Conservation (phyloP, 169 alveolate genomes). For the Plasmodium malariae region DNA sequence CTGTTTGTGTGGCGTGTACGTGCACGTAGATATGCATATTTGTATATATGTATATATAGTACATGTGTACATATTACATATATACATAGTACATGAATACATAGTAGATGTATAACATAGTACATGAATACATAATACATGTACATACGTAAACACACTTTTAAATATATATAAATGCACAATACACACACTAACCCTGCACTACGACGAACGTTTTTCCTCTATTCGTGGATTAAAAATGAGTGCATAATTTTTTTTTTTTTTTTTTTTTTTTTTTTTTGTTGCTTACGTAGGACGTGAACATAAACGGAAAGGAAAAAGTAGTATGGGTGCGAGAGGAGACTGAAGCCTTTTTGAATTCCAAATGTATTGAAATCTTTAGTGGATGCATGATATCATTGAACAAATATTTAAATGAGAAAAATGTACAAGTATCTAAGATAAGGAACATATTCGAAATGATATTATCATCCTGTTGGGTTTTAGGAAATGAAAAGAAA, state of each 20-base stretch:
- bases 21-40: neutral
- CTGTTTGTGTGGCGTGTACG: no score
- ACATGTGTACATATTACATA: neutral
- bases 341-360: conserved; percentile 63
- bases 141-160: no score
- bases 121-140: no score
- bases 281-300: conserved; percentile 23
- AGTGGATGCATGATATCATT: conserved; percentile 66
- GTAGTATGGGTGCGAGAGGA: conserved; percentile 61
- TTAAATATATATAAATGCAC: no score
- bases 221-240: no score
- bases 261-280: neutral
- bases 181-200: no score
- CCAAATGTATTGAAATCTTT: conserved; percentile 53
- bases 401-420: conserved; percentile 42
- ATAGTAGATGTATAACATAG: no score
- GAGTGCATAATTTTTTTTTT: neutral
- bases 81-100: no score
- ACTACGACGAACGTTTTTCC: no score
- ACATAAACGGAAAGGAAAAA: conserved; percentile 28
- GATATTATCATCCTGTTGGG: conserved; percentile 68
- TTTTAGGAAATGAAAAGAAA: conserved; percentile 56
- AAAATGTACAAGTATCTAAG: conserved; percentile 33
- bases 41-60: neutral
- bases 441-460: conserved; percentile 46